These are phyloP conservation scores for Podaxis mareebaensis DNA, from an alignment of 768 basidiomycete genomes.

Conservation along the genomic window DNA sequence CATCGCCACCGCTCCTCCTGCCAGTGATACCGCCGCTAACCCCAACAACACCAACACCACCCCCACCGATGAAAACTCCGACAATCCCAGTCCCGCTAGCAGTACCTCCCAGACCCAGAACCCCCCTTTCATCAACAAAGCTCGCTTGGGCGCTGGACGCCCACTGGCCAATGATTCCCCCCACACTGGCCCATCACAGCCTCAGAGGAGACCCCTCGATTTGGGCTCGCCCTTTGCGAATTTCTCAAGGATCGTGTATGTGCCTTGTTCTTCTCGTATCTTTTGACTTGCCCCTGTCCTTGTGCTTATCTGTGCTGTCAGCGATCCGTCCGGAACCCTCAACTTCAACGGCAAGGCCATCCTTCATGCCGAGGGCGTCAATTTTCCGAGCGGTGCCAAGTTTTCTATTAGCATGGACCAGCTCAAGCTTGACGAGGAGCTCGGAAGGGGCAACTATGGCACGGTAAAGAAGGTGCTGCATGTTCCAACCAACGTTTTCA, in stretches of 20 bases:
- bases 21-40: neutral
- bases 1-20: conserved; percentile 30
- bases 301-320: conserved; percentile 28
- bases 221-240: conserved; percentile 85
- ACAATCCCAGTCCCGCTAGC: neutral
- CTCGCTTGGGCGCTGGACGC: conserved; percentile 55
- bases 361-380: conserved; percentile 80
- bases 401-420: conserved; percentile 96
- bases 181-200: neutral
- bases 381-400: conserved; percentile 86
- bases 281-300: neutral
- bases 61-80: neutral
- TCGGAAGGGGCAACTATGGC: conserved; percentile 96
- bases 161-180: neutral
- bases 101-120: conserved; percentile 1
- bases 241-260: conserved; percentile 92
- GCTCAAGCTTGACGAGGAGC: conserved; percentile 86
- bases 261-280: conserved; percentile 23
- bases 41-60: neutral
- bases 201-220: conserved; percentile 23
- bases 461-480: conserved; percentile 96
- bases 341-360: conserved; percentile 94
- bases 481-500: conserved; percentile 89
- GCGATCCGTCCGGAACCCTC: conserved; percentile 94
- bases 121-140: conserved; percentile 1